phyloP scores from a whole-genome alignment of 352 stramenopile species.

The Halophytophthora polymorphica region DNA sequence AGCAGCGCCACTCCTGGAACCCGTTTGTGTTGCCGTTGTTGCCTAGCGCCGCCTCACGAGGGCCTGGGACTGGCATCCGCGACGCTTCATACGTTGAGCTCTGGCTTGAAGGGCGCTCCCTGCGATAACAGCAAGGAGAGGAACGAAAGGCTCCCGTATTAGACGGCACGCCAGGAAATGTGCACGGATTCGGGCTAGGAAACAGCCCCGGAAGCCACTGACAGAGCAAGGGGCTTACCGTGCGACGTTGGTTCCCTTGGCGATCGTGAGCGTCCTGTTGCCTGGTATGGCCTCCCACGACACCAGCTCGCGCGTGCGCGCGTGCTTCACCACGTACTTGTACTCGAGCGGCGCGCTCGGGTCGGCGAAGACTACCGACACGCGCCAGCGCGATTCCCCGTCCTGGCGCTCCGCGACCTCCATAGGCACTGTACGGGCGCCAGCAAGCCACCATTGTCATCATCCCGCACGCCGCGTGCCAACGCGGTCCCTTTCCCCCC shows the following conservation, averaged over 20 bases:
- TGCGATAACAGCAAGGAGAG: neutral
- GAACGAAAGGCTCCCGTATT: too few relatives aligned
- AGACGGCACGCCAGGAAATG: too few relatives aligned
- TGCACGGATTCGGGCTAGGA: too few relatives aligned
- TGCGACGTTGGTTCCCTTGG: conserved; percentile 42
- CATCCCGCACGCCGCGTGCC: too few relatives aligned
- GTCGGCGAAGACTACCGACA: conserved; percentile 25
- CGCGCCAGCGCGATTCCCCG: conserved; percentile 38
- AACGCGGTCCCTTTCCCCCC: too few relatives aligned
- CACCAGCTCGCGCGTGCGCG: conserved; percentile 31
- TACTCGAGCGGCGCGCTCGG: conserved; percentile 52
- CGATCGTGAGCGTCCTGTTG: conserved; percentile 57
- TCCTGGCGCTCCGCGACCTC: conserved; percentile 22
- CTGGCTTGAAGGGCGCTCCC: conserved; percentile 23
- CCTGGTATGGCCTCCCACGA: conserved; percentile 75
- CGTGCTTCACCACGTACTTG: conserved; percentile 71
- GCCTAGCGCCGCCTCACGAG: conserved; percentile 39
- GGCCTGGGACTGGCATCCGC: conserved; percentile 34
- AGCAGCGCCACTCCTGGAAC: conserved; percentile 65
- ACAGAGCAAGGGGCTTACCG: conserved; percentile 40
- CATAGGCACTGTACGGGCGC: conserved; percentile 43
- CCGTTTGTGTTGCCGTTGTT: conserved; percentile 71
- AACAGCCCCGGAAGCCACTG: too few relatives aligned
- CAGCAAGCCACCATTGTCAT: conserved; percentile 2
- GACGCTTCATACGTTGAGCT: conserved; percentile 56